Evolutionary conservation across 2,329 filamentous ascomycete genomes (phyloP).

Genomic region (Sordariomycetes sp.): DNA sequence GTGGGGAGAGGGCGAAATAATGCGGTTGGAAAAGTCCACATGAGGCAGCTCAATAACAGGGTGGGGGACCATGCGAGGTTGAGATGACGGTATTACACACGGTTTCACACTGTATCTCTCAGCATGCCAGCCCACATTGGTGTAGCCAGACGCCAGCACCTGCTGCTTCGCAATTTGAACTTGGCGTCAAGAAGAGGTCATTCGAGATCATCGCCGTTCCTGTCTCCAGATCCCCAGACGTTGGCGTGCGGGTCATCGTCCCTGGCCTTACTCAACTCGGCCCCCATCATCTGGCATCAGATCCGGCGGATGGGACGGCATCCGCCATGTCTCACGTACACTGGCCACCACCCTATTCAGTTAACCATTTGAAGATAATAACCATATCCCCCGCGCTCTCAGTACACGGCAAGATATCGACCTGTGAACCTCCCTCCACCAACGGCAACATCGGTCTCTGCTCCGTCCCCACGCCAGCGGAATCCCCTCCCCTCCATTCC

Average conservation of each 20-base stretch:
- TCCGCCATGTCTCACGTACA: neutral
- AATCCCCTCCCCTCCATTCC: neutral
- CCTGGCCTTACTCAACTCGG: neutral
- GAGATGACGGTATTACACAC: neutral
- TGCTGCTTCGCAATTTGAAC: neutral
- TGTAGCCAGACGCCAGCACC: neutral
- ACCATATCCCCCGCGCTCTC: too few species aligned
- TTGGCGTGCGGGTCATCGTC: neutral
- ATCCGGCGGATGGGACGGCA: neutral
- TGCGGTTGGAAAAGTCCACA: slow-evolving; percentile 3
- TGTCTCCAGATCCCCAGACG: neutral
- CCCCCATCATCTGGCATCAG: neutral
- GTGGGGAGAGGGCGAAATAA: neutral
- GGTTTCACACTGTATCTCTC: neutral
- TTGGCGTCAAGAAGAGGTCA: neutral
- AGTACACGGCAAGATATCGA: too few species aligned
- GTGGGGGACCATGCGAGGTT: neutral
- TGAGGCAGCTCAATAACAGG: neutral
- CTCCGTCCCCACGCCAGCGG: neutral
- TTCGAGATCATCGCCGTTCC: neutral
- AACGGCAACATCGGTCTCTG: neutral
- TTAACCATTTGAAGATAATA: too few species aligned
- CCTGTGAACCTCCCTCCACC: neutral
- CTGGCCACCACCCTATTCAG: neutral
- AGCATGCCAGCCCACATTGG: neutral